phyloP scores from a whole-genome alignment of 169 alveolate genomes.

The Plasmodium gonderi region DNA sequence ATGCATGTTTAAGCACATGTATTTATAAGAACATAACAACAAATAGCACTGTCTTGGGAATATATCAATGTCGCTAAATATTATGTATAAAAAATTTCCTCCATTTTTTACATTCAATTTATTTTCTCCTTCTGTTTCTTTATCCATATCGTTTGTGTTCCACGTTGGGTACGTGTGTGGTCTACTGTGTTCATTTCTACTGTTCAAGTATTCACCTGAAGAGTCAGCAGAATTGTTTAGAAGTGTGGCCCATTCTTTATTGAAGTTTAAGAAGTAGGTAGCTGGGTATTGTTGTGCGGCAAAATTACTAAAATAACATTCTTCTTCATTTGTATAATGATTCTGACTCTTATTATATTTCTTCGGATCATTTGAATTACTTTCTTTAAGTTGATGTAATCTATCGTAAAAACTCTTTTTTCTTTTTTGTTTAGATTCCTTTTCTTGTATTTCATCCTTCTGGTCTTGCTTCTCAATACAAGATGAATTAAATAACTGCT shows the following conservation, averaged over 20 bases:
- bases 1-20: slow-evolving; percentile 86
- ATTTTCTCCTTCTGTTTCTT: neutral
- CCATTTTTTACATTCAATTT: neutral
- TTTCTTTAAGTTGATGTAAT: slow-evolving; percentile 5
- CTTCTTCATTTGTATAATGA: neutral
- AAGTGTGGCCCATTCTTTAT: slow-evolving; percentile 27
- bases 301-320: slow-evolving; percentile 12
- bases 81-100: slow-evolving; percentile 79
- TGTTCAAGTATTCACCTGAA: neutral
- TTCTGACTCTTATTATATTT: neutral
- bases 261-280: slow-evolving; percentile 41
- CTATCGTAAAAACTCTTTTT: slow-evolving; percentile 58
- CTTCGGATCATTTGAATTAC: neutral
- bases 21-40: slow-evolving; percentile 81
- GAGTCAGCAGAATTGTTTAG: neutral
- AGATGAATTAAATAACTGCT: slow-evolving; percentile 12
- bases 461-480: neutral
- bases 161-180: neutral
- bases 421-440: neutral
- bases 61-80: slow-evolving; percentile 86
- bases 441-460: neutral
- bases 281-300: slow-evolving; percentile 46
- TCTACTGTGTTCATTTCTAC: neutral
- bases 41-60: slow-evolving; percentile 88
- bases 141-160: neutral